phyloP scores from a whole-genome alignment of 148 eudicot genomes.

The Rhododendron mucronatum region DNA sequence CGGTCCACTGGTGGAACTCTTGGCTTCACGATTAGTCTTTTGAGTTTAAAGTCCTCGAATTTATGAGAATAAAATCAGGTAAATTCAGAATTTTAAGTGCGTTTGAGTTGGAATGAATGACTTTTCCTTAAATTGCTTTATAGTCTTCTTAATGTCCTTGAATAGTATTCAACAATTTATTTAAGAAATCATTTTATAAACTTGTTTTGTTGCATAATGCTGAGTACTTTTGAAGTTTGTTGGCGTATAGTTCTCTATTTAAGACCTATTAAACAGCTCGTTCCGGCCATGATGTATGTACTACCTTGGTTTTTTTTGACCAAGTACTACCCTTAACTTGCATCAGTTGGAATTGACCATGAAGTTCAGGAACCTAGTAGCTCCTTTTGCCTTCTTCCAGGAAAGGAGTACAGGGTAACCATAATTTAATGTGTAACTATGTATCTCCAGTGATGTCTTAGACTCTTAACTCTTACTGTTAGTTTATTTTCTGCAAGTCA shows the following conservation, averaged over 20 bases:
- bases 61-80: not conserved
- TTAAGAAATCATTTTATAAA: not conserved
- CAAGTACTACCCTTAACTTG: slow-evolving; percentile 56
- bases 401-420: not conserved
- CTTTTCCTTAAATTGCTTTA: not conserved
- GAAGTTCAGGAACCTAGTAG: slow-evolving; percentile 6
- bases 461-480: not conserved
- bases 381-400: not conserved
- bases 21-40: not conserved
- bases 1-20: not conserved
- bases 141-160: not conserved
- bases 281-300: not conserved
- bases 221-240: not conserved
- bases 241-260: not conserved
- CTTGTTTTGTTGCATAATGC: not conserved
- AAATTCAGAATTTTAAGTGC: not conserved
- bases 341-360: not conserved
- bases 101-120: not conserved
- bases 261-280: not conserved
- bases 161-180: not conserved
- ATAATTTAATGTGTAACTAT: no score
- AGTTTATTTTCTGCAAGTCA: not conserved
- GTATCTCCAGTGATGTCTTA: not conserved
- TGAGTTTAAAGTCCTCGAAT: not conserved
- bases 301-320: not conserved